These are phyloP conservation scores for Massospora cicadina DNA, from an alignment of 371 early-diverging fungal species.

Conservation along the genomic window DNA sequence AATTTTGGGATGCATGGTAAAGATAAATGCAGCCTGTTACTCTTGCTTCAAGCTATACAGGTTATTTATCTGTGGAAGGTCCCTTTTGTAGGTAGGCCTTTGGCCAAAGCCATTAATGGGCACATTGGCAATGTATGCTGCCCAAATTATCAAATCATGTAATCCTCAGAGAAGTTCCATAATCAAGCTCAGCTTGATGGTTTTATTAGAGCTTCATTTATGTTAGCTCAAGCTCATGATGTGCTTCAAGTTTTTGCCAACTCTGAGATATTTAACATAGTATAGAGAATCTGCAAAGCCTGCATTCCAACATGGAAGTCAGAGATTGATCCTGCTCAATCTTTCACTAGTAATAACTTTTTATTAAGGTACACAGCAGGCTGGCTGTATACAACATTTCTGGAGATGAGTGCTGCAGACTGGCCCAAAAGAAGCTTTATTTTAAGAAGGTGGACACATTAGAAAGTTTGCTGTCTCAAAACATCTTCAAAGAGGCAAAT, in stretches of 20 bases:
- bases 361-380: slow-evolving; percentile 36
- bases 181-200: slow-evolving; percentile 28
- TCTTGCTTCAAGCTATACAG: slow-evolving; percentile 26
- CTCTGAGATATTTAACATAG: slow-evolving; percentile 11
- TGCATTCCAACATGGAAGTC: slow-evolving; percentile 15
- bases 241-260: slow-evolving; percentile 15
- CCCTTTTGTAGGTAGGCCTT: slow-evolving; percentile 18
- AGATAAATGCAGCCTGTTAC: neutral
- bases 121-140: slow-evolving; percentile 31
- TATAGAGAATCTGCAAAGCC: slow-evolving; percentile 21
- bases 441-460: slow-evolving; percentile 32
- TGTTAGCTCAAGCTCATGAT: slow-evolving; percentile 19
- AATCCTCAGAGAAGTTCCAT: slow-evolving; percentile 29
- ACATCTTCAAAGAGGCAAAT: slow-evolving; percentile 28
- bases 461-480: slow-evolving; percentile 36
- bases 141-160: slow-evolving; percentile 27
- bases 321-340: slow-evolving; percentile 11
- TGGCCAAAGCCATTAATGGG: slow-evolving; percentile 32
- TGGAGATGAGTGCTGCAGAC: slow-evolving; percentile 29
- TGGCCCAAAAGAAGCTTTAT: slow-evolving; percentile 37
- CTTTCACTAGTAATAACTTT: slow-evolving; percentile 17
- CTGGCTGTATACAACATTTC: slow-evolving; percentile 38
- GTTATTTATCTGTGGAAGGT: slow-evolving; percentile 27
- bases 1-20: slow-evolving; percentile 1
- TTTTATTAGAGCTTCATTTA: slow-evolving; percentile 31